These are phyloP conservation scores for Pisolithus thermaeus DNA, from an alignment of 1,284 basidiomycete species.

Conservation along the genomic window DNA sequence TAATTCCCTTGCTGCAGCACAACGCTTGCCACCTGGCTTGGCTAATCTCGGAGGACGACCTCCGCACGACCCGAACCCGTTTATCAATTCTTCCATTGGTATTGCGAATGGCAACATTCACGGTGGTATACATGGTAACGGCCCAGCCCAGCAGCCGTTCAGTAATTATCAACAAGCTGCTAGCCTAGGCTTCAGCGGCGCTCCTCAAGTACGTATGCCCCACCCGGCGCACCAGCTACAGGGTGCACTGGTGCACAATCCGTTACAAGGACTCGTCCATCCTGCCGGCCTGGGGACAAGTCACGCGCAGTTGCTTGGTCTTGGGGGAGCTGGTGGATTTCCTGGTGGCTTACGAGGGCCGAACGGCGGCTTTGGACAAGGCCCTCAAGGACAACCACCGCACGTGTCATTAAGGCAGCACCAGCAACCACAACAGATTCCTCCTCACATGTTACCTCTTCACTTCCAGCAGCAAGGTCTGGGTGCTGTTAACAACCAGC, in stretches of 20 bases:
- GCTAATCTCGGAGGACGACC: slow-evolving; percentile 78
- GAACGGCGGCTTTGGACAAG: slow-evolving; percentile 46
- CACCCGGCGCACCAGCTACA: slow-evolving; percentile 47
- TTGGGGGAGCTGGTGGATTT: slow-evolving; percentile 34
- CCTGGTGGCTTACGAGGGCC: slow-evolving; percentile 37
- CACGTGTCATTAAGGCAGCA: slow-evolving; percentile 38
- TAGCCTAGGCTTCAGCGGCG: slow-evolving; percentile 41
- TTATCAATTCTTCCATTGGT: slow-evolving; percentile 46
- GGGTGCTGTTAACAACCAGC: slow-evolving; percentile 43
- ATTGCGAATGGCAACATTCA: slow-evolving; percentile 42
- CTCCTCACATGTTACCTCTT: slow-evolving; percentile 54
- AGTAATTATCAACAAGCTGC: slow-evolving; percentile 42
- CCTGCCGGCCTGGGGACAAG: slow-evolving; percentile 45
- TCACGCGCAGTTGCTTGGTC: slow-evolving; percentile 40
- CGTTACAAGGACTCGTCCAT: slow-evolving; percentile 41
- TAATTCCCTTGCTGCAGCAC: slow-evolving; percentile 41
- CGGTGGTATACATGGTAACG: slow-evolving; percentile 41
- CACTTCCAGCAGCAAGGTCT: slow-evolving; percentile 57
- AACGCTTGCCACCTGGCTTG: slow-evolving; percentile 72
- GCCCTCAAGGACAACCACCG: slow-evolving; percentile 38
- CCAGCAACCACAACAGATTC: slow-evolving; percentile 39
- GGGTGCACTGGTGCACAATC: slow-evolving; percentile 37
- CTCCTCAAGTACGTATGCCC: slow-evolving; percentile 47
- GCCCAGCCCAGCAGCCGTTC: slow-evolving; percentile 44
- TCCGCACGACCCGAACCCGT: slow-evolving; percentile 70